A percentile compares a stretch with the other conserved stretches of the same genome.
phyloP scores from a whole-genome alignment of 164 flowering plant species.

The Vitis cinerea region DNA sequence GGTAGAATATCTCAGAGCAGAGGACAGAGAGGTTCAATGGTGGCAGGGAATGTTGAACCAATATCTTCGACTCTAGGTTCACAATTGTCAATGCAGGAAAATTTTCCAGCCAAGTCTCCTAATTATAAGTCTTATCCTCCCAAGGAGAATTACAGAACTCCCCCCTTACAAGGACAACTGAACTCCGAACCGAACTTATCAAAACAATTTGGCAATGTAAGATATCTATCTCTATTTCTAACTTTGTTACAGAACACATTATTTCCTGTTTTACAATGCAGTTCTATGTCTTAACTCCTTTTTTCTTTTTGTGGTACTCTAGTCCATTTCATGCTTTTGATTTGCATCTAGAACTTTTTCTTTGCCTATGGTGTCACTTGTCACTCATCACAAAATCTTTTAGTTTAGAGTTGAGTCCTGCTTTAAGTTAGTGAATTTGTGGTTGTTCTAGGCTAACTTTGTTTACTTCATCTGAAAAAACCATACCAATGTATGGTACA shows the following conservation, averaged over 20 bases:
- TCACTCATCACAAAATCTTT: no score
- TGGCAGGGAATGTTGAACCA: conserved; percentile 31
- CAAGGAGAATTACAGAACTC: conserved; percentile 24
- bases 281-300: background rate
- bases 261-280: background rate
- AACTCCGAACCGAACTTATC: conserved; percentile 48
- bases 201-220: conserved; percentile 67
- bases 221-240: conserved; percentile 4
- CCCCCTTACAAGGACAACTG: conserved; percentile 20
- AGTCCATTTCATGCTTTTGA: no score
- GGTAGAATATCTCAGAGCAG: conserved; percentile 20
- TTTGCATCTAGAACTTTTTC: no score
- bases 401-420: no score
- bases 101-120: conserved; percentile 24
- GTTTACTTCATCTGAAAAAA: no score
- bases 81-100: conserved; percentile 27
- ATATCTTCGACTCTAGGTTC: conserved; percentile 35
- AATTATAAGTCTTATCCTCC: conserved; percentile 19
- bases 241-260: conserved; percentile 1
- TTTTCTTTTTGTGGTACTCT: background rate
- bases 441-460: no score
- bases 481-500: no score
- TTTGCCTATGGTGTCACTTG: no score
- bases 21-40: conserved; percentile 28
- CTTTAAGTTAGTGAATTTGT: no score